These are phyloP conservation scores for Diplodia sapinea DNA, from an alignment of 2,329 filamentous ascomycete genomes.

Conservation along the genomic window DNA sequence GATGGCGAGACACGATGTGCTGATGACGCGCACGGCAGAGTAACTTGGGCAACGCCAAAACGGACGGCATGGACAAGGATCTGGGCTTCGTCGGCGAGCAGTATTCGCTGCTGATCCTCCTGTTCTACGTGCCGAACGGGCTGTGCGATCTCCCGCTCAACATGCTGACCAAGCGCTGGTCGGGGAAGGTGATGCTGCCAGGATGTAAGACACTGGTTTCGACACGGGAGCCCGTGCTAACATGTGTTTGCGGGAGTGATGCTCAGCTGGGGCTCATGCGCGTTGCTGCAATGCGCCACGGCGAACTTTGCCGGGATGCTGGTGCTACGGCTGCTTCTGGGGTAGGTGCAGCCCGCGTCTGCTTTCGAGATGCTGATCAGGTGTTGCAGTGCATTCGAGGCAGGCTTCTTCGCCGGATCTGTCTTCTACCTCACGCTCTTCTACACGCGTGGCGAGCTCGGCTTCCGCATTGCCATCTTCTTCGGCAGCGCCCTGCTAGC, in stretches of 20 bases:
- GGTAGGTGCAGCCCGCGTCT: conserved; percentile 10
- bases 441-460: conserved; percentile 29
- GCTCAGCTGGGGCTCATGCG: conserved; percentile 57
- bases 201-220: conserved; percentile 34
- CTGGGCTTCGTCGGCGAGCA: conserved; percentile 41
- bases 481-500: conserved; percentile 41
- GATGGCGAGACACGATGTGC: neutral
- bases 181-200: conserved; percentile 51
- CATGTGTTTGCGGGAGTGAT: conserved; percentile 42
- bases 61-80: conserved; percentile 41
- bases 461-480: conserved; percentile 38
- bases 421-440: conserved; percentile 41
- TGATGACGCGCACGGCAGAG: conserved; percentile 37
- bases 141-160: conserved; percentile 58
- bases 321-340: conserved; percentile 57
- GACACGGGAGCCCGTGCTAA: neutral
- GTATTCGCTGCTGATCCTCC: conserved; percentile 42
- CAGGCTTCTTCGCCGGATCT: conserved; percentile 61
- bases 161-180: conserved; percentile 56
- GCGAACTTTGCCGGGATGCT: conserved; percentile 58
- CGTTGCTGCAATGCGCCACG: conserved; percentile 56
- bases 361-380: neutral
- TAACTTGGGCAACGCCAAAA: conserved; percentile 49
- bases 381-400: conserved; percentile 51
- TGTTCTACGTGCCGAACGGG: conserved; percentile 50